Evolutionary conservation across 2,329 filamentous ascomycete genomes (phyloP).

Genomic region (Pseudogymnoascus sp.): DNA sequence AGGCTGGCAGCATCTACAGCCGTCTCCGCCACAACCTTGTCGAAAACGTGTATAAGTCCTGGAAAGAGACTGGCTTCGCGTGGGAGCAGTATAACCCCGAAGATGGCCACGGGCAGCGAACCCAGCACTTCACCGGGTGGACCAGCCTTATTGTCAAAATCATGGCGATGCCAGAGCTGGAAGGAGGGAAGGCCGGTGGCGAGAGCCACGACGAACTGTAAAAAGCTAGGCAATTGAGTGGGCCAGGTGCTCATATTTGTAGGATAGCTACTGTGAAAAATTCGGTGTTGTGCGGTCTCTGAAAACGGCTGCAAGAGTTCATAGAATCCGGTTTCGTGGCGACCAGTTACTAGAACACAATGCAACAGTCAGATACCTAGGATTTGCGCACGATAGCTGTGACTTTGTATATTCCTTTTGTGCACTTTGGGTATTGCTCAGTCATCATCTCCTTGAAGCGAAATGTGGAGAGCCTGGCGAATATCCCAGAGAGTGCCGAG

Average conservation of each 20-base stretch:
- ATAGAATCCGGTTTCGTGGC: not conserved
- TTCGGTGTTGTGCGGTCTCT: not conserved
- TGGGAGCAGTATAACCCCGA: slow-evolving; percentile 99
- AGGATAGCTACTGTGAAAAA: not conserved
- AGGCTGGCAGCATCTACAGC: slow-evolving; percentile 66
- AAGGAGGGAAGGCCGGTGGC: slow-evolving; percentile 10
- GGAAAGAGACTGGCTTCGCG: slow-evolving; percentile 87
- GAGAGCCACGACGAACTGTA: slow-evolving; percentile 22
- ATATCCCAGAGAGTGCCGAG: slow-evolving; percentile 14
- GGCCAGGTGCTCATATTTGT: not conserved
- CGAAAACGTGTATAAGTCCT: slow-evolving; percentile 78
- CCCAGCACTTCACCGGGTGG: slow-evolving; percentile 97
- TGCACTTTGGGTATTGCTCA: slow-evolving; percentile 14
- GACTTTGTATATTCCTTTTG: not conserved
- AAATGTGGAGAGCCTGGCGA: slow-evolving; percentile 11
- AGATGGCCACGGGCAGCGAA: slow-evolving; percentile 85
- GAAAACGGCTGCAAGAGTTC: not conserved
- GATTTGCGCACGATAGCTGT: not conserved
- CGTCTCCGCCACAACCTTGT: slow-evolving; percentile 76
- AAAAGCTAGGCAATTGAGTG: not conserved
- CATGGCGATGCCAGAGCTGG: slow-evolving; percentile 76
- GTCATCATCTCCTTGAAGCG: slow-evolving; percentile 6
- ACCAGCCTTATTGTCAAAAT: slow-evolving; percentile 97
- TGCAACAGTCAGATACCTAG: not conserved
- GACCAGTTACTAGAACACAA: not conserved